Evolutionary conservation across 2,329 filamentous ascomycete species (phyloP).

Genomic region (Atkinsonella hypoxylon): DNA sequence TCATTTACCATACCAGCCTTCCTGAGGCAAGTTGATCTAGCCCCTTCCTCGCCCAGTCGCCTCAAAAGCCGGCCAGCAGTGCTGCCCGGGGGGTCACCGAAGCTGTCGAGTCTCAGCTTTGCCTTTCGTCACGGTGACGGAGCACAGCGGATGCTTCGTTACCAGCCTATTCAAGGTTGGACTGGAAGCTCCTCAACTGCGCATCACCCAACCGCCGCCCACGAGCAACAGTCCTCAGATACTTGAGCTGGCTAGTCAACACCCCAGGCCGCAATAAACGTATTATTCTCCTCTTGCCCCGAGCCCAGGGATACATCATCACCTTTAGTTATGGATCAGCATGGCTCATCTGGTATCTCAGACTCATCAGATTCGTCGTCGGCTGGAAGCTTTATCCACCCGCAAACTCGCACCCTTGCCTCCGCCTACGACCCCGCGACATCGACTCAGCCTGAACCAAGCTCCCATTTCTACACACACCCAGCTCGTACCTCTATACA

Average conservation of each 20-base stretch:
- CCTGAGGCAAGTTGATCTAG: background rate
- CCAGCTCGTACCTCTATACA: conserved; percentile 30
- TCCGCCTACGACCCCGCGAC: conserved; percentile 17
- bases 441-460: conserved; percentile 22
- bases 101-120: background rate
- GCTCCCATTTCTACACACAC: conserved; percentile 32
- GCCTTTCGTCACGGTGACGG: conserved; percentile 44
- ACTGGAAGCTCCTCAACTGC: conserved; percentile 24
- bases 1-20: background rate
- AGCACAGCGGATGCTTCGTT: background rate
- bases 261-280: background rate
- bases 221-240: background rate
- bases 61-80: background rate
- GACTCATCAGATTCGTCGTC: conserved; percentile 15
- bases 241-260: background rate
- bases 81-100: background rate
- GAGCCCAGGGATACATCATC: background rate
- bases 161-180: conserved; percentile 3
- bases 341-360: conserved; percentile 15
- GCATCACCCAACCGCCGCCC: background rate
- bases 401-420: conserved; percentile 7
- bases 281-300: conserved; percentile 1
- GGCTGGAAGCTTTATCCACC: conserved; percentile 8
- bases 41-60: too few species aligned
- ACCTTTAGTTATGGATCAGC: conserved; percentile 13